A percentile compares a stretch with the other conserved stretches of the same genome.
These are phyloP conservation scores for Mayamaea pseudoterrestris DNA, from an alignment of 108 stramenopile genomes.

Conservation along the genomic window DNA sequence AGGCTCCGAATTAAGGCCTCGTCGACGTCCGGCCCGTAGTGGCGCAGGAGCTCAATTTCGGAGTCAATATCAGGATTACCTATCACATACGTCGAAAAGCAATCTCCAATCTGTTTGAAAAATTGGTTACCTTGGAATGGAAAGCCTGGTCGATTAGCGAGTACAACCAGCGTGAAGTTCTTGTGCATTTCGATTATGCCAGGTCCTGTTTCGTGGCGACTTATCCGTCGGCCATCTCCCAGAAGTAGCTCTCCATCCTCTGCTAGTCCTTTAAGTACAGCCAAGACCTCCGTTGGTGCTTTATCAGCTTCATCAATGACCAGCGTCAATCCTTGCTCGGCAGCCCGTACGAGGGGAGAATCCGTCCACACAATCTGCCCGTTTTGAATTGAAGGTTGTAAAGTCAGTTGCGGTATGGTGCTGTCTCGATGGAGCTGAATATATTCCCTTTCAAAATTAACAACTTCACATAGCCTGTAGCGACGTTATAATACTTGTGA, in stretches of 20 bases:
- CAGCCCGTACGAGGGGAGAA: conserved; percentile 75
- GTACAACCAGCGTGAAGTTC: conserved; percentile 57
- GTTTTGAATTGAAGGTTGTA: conserved; percentile 50
- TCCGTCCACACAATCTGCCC: conserved; percentile 67
- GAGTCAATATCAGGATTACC: conserved; percentile 42
- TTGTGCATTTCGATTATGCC: too few relatives aligned
- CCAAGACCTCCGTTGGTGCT: conserved; percentile 80
- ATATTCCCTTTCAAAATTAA: conserved; percentile 80
- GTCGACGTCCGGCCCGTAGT: conserved; percentile 51
- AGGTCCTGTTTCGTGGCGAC: conserved; percentile 19
- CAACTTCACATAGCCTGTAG: conserved; percentile 33
- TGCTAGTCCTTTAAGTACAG: conserved; percentile 68
- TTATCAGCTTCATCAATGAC: conserved; percentile 93
- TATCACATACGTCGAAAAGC: conserved; percentile 52
- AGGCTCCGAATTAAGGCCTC: conserved; percentile 27
- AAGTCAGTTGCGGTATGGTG: conserved; percentile 55
- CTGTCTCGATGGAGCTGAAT: conserved; percentile 89
- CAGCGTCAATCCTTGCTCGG: conserved; percentile 49
- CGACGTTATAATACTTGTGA: too few relatives aligned
- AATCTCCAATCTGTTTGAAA: conserved; percentile 60
- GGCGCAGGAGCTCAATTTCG: conserved; percentile 45
- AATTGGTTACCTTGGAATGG: conserved; percentile 89
- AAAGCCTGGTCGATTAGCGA: conserved; percentile 83
- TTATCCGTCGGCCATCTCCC: conserved; percentile 52
- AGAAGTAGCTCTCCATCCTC: conserved; percentile 82